Base-by-base conservation (phyloP, 352 stramenopile species). In the Plasmopara halstedii region DNA sequence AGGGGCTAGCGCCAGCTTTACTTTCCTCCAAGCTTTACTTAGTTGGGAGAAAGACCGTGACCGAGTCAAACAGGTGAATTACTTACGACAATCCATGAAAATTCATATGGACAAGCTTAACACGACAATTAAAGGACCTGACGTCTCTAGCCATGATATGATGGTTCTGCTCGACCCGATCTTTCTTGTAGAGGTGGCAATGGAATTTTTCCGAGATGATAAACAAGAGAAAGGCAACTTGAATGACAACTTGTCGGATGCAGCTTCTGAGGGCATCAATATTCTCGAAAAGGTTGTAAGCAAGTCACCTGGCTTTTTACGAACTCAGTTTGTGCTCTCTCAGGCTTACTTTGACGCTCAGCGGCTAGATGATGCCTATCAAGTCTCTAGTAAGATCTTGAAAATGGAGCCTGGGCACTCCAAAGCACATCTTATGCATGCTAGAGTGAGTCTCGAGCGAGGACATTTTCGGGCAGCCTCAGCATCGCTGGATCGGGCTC, bases 141-240 rank as follows among this genome's bases (percentile, higher is more conserved):
- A 86, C 21, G 58, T 83, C 31, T 88, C 76, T 9, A 87, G 70
- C 0, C 72, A 88, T 52, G 77, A 88, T 33, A 68, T 77, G 14
- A 86, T 88, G 75, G 77, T 65, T 21, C 51, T 81, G 33, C 60
- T 95, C 5, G 93, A 96, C 32, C 87, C 87, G 5, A 57, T 95
- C 25, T 95, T 96, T 48, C 68, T 95, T 2, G 74, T 95, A 11
- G 80, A 96, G 35, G 69, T 96, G 20, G 81, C 85, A 1, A 72
- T 61, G 8, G 88, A 95, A 45, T 92, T 91, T 34, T 60, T 90
- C 4, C 62, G 65, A 21, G 57, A 70, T 0, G 78, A 89, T 33
- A 49, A 40, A 5, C 15, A 33, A 15, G 32, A 45, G 10, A 29
- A 35, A 37, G 50, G 35, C 2, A 62, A 31, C 17, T 19, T 43